Conservation (phyloP, 1,284 basidiomycete species). For the Austropuccinia psidii region DNA sequence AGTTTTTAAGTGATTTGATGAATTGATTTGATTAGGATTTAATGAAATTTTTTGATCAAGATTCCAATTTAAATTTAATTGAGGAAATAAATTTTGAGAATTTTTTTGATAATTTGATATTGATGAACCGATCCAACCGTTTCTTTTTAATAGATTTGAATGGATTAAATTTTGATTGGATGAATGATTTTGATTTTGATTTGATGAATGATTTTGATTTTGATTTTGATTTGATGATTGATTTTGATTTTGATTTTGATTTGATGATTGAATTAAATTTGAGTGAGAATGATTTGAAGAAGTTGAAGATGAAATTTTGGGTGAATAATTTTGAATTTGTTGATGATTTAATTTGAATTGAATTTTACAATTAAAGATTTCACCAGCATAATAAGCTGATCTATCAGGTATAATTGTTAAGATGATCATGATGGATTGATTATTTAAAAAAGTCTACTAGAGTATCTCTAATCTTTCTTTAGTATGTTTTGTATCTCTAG, state of each 20-base stretch:
- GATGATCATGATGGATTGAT: background rate
- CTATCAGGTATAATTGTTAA: background rate
- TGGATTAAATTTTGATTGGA: background rate
- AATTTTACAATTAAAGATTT: conserved; percentile 12
- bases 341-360: conserved; percentile 11
- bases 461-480: no score
- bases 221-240: background rate
- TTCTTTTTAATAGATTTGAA: background rate
- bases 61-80: no score
- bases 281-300: background rate
- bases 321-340: background rate
- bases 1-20: background rate
- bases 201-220: background rate
- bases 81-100: background rate
- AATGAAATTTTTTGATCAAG: no score
- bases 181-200: background rate
- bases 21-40: no score
- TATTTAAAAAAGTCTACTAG: no score
- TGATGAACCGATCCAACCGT: background rate
- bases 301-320: background rate
- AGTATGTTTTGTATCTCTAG: no score
- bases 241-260: background rate
- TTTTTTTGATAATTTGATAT: background rate
- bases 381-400: conserved; percentile 33
- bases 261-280: background rate